phyloP scores from a whole-genome alignment of 192 early-diverging fungal species.

The Dissophora ornata region DNA sequence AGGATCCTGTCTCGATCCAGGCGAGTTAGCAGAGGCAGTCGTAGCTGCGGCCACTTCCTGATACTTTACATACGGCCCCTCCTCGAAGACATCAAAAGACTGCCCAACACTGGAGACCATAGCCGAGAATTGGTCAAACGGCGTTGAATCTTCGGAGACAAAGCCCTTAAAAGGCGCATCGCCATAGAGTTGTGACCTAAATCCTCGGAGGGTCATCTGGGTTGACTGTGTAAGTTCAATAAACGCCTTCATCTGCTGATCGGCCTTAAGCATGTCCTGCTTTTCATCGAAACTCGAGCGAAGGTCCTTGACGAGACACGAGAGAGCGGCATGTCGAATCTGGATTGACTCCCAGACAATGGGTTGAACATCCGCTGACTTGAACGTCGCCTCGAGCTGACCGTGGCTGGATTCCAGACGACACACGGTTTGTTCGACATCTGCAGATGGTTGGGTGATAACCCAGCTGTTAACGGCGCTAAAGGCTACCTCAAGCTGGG shows the following conservation, averaged over 20 bases:
- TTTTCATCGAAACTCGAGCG: constrained; percentile 26
- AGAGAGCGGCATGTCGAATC: constrained; percentile 33
- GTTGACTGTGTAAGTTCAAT: constrained; percentile 24
- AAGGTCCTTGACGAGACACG: constrained; percentile 30
- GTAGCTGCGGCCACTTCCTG: constrained; percentile 7
- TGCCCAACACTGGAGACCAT: constrained; percentile 14
- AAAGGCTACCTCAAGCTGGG: constrained; percentile 30
- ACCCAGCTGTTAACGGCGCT: constrained; percentile 31
- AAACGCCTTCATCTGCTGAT: constrained; percentile 40
- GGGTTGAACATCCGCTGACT: constrained; percentile 7
- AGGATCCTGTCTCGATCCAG: constrained; percentile 36
- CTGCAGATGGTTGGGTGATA: constrained; percentile 12
- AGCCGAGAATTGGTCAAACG: constrained; percentile 23
- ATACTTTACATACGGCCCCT: constrained; percentile 4
- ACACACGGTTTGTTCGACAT: constrained; percentile 18
- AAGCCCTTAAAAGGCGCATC: constrained; percentile 30
- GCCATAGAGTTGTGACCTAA: constrained; percentile 26
- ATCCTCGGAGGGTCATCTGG: constrained; percentile 30
- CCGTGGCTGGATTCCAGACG: constrained; percentile 10
- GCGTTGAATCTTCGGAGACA: constrained; percentile 17
- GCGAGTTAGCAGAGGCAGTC: neutral
- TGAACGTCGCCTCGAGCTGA: constrained; percentile 32
- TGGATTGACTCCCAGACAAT: constrained; percentile 47
- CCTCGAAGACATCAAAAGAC: constrained; percentile 33
- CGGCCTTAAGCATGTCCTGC: constrained; percentile 27